Base-by-base conservation (phyloP, 495 filamentous ascomycete genomes). In the Penicillium crystallinum region DNA sequence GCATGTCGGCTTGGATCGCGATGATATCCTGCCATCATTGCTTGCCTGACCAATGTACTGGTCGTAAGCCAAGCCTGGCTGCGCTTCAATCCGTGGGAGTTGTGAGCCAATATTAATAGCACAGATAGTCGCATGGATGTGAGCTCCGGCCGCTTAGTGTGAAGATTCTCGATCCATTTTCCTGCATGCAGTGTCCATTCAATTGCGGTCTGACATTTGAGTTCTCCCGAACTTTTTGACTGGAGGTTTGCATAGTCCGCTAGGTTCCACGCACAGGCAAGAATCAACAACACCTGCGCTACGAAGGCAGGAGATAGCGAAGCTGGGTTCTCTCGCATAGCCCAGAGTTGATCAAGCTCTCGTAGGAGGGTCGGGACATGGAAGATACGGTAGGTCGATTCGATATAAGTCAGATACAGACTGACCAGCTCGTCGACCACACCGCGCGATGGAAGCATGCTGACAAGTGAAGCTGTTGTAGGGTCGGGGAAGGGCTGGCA, bases 101-200 rank as follows among this genome's bases (percentile, higher is more conserved):
- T 80, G 10, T 74, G 73, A 4, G 83, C 81, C 0, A 84, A 66
- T n/a, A 84, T 72, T 31, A 85, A 55, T 19, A 89, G 72, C 33
- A 83, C 78, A 54, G 82, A 74, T 2, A 75, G 73, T 35, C 86
- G 83, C 2, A 89, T 42, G n/a, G 71, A 68, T 4, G 69, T 70
- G 12, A 85, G 68, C 40, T 77, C 78, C 2, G 81, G 64, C 4
- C 81, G 72, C 41, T 74, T 73, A 63, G 83, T 83, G 29, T 77
- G 64, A 0, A 80, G 75, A 19, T 71, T 74, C 15, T 78, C 71
- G 1, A 86, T 67, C 83, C 83, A 89, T 40, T 77, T 76, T 38
- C 81, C 80, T 1, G 80, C 80, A 49, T 86, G 80, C 30, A 80
- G 73, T 3, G 86, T 73, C 85, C 85, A 89, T 54, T 78, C 71